Percentiles rank a stretch among this genome's conserved stretches.
Evolutionary conservation across 192 early-diverging fungal species (phyloP).

Genomic region (Mortierella hygrophila): DNA sequence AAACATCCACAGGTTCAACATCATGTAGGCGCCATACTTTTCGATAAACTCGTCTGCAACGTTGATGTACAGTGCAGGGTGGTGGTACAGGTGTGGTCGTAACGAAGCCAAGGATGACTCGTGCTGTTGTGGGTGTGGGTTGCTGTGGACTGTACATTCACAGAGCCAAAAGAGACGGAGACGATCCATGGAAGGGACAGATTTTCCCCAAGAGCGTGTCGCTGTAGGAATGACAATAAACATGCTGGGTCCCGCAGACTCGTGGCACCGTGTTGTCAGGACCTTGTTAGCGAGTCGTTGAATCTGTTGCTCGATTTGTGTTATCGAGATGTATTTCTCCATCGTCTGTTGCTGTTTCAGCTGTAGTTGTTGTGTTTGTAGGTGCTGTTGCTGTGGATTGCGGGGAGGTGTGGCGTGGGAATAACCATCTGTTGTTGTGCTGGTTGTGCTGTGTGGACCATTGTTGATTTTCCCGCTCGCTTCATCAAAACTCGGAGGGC

Average conservation of each 20-base stretch:
- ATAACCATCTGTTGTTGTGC: background rate
- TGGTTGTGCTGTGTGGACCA: background rate
- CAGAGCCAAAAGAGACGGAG: background rate
- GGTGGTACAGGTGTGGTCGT: background rate
- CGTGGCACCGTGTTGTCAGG: background rate
- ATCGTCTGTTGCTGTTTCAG: background rate
- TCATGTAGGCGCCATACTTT: background rate
- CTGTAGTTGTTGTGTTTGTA: background rate
- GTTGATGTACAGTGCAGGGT: background rate
- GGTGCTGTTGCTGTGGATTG: background rate
- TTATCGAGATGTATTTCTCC: background rate
- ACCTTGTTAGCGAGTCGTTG: background rate
- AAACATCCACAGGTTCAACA: background rate
- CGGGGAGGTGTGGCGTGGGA: background rate
- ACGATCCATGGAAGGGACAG: background rate
- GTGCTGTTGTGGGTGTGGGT: background rate
- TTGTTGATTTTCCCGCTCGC: background rate
- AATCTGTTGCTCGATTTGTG: background rate
- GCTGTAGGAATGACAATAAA: background rate
- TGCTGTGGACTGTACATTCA: background rate
- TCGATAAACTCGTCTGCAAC: background rate
- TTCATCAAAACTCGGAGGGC: background rate
- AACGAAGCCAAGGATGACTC: background rate
- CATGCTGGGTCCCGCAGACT: background rate
- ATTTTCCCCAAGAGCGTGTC: background rate